Evolutionary conservation across 768 basidiomycete genomes (phyloP).

Genomic region (Podaxis sp.): DNA sequence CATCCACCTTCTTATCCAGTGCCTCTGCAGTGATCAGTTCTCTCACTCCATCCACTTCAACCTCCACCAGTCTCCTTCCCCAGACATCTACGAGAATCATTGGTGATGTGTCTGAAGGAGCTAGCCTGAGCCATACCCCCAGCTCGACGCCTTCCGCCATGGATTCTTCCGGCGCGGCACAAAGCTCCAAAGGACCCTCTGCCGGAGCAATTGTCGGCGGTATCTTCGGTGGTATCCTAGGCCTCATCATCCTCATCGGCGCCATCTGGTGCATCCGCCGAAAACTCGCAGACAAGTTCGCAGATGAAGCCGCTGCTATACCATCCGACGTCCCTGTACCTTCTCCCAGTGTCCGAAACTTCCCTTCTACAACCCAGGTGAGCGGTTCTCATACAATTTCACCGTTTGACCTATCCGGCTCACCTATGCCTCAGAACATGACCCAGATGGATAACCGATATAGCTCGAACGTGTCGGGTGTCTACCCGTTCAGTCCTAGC

Average conservation of each 20-base stretch:
- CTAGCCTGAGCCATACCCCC: neutral
- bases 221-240: neutral
- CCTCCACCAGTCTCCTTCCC: neutral
- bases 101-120: neutral
- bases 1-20: neutral
- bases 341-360: neutral
- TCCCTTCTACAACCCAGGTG: neutral
- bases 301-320: neutral
- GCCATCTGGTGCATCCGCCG: slow-evolving; percentile 2
- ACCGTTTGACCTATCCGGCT: neutral
- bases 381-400: neutral
- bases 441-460: neutral
- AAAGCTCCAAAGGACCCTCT: neutral
- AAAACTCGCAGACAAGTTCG: neutral
- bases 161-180: neutral
- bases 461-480: neutral
- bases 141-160: neutral
- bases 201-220: slow-evolving; percentile 2
- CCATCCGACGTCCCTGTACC: neutral
- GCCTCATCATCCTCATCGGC: neutral
- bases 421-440: neutral
- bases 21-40: neutral
- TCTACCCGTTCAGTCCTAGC: neutral
- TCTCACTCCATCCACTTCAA: neutral
- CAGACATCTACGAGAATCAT: neutral